Percentiles rank a stretch among this genome's conserved stretches.
These are phyloP conservation scores for Candida gigantensis DNA, from an alignment of 1,139 yeast genomes.

Conservation along the genomic window DNA sequence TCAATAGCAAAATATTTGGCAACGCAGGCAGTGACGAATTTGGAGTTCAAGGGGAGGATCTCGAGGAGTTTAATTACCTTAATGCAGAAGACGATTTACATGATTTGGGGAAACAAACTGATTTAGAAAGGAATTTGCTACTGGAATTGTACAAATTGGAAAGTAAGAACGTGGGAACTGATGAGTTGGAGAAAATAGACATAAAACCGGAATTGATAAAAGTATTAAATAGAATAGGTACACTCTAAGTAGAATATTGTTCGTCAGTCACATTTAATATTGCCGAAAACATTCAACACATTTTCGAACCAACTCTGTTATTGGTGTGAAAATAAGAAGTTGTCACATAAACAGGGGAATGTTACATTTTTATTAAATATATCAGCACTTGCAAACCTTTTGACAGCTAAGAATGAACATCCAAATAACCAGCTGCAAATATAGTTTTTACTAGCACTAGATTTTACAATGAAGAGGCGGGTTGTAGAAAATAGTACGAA, in stretches of 20 bases:
- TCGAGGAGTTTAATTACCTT: constrained; percentile 52
- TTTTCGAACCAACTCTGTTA: too few species aligned
- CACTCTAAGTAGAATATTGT: constrained; percentile 12
- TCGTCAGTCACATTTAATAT: too few species aligned
- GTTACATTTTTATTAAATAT: too few species aligned
- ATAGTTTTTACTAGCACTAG: too few species aligned
- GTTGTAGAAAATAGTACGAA: too few species aligned
- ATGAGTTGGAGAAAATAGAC: constrained; percentile 32
- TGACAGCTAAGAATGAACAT: too few species aligned
- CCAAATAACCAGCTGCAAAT: too few species aligned
- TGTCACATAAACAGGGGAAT: too few species aligned
- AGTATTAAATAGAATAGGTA: constrained; percentile 10
- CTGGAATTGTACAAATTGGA: constrained; percentile 20
- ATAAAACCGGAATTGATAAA: constrained; percentile 6
- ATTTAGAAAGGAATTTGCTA: constrained; percentile 20
- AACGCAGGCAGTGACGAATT: constrained; percentile 46
- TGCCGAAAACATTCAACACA: too few species aligned
- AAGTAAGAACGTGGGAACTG: constrained; percentile 19
- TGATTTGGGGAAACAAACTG: constrained; percentile 26
- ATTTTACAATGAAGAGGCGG: too few species aligned
- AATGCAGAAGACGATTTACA: constrained; percentile 26
- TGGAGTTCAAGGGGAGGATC: constrained; percentile 60
- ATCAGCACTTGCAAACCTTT: too few species aligned
- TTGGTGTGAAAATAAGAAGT: too few species aligned
- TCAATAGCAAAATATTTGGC: constrained; percentile 46